Evolutionary conservation across 768 basidiomycete genomes (phyloP), one percentile per base, ranked within the genome.

Genomic region (Mycena albidolilacea): DNA sequence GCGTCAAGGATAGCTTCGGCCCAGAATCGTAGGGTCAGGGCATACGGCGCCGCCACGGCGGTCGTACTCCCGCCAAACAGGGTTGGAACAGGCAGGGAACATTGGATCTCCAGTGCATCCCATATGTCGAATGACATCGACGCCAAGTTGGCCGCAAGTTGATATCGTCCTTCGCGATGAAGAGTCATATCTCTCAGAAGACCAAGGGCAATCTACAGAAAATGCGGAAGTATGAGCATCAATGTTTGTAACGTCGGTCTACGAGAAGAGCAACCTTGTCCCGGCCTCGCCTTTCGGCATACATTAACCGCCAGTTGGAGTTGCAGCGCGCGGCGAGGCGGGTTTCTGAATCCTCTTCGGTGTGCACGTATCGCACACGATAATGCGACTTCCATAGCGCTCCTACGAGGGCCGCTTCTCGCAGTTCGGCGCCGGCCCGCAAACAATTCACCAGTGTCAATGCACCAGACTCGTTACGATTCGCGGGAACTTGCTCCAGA

Each of bases 381-480:
- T 91, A 92, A 66, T 90, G 89, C 0, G 84, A 77, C 74, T 88
- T 81, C 91, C 91, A 92, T 43, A 91, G 65, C 6, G 76, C 66
- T 0, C 85, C 67, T 2, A 84, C 30, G 15, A 80, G 82, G 3
- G 88, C 87, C 7, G 87, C 90, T 67, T 84, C 84, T 37, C 82
- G 82, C n/a, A 90, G 79, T 21, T 83, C 70, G 0, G 81, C 78
- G 73, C 79, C 88, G 1, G 81, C 77, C 66, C 69, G 78, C 38
- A 86, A 80, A 77, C 85, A 91, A 52, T 80, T 82, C 17, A 80
- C 75, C 38, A 91, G 78, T 1, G 86, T 83, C 67, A 35, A 12
- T 3, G 59, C 64, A 23, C 63, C 67, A 14, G 2, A 21, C 41
- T 71, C 48, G 17, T 50, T 35, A 15, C 70, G 74, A 7, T 62